Conservation (phyloP, 345 rosid genomes). For the Brassica juncea region DNA sequence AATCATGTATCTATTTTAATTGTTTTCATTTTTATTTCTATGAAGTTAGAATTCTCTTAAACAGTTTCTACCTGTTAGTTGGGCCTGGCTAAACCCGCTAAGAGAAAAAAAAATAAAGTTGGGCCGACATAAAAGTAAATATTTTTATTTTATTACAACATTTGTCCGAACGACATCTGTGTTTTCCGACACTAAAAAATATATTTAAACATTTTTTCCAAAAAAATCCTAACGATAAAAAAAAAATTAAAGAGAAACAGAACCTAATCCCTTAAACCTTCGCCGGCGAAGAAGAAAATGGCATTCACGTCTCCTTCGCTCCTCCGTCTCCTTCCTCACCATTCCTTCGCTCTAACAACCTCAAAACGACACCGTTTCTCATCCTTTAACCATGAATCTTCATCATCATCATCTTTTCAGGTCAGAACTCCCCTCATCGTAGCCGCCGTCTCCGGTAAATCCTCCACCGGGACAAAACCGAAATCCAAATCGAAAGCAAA, state of each 20-base stretch:
- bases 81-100: too few relatives aligned
- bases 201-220: not conserved
- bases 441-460: constrained; percentile 38
- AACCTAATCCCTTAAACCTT: constrained; percentile 46
- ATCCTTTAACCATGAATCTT: constrained; percentile 11
- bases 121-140: not conserved
- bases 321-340: constrained; percentile 43
- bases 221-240: not conserved
- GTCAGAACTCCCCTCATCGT: constrained; percentile 3
- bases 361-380: constrained; percentile 29
- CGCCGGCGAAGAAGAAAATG: constrained; percentile 43
- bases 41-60: not conserved
- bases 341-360: constrained; percentile 13
- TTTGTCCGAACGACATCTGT: not conserved
- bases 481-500: constrained; percentile 34
- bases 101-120: not conserved
- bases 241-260: not conserved
- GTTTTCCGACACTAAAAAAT: not conserved
- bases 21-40: not conserved
- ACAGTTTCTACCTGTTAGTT: not conserved
- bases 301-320: constrained; percentile 48
- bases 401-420: constrained; percentile 1
- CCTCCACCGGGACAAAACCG: constrained; percentile 24
- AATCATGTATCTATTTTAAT: not conserved
- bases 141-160: not conserved